Conservation (phyloP, 441 rosid genomes). For the Jatropha podagrica region DNA sequence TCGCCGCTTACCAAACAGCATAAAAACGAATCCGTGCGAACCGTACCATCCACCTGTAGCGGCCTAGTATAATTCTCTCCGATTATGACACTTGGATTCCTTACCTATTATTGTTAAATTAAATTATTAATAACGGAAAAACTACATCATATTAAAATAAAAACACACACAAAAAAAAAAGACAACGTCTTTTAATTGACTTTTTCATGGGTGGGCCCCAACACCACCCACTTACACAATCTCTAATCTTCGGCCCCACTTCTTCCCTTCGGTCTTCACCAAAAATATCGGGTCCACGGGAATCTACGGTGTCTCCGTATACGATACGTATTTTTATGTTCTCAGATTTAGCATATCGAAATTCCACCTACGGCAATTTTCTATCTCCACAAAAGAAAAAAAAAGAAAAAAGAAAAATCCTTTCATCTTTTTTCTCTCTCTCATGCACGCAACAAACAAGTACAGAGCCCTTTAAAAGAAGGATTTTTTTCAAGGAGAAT, state of each 20-base stretch:
- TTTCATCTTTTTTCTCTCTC: background rate
- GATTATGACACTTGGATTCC: slow-evolving; percentile 41
- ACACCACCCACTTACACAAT: no score
- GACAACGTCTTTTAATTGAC: slow-evolving; percentile 8
- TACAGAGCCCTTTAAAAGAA: slow-evolving; percentile 4
- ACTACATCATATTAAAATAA: background rate
- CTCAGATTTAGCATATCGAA: background rate
- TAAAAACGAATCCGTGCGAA: slow-evolving; percentile 22
- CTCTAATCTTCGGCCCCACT: no score
- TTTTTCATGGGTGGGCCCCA: slow-evolving; percentile 18
- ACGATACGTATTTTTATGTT: slow-evolving; percentile 24
- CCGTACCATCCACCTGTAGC: slow-evolving; percentile 24
- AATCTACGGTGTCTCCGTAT: slow-evolving; percentile 24
- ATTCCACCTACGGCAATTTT: background rate
- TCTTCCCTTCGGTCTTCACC: background rate
- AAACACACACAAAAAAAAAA: no score
- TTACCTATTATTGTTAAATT: slow-evolving; percentile 1
- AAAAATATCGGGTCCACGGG: slow-evolving; percentile 26
- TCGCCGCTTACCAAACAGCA: background rate
- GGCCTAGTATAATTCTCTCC: slow-evolving; percentile 5
- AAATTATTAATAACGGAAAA: slow-evolving; percentile 10
- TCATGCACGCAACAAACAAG: background rate
- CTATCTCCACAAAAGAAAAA: background rate
- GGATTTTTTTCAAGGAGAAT: slow-evolving; percentile 11
- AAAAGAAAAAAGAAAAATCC: background rate